Base-by-base conservation (phyloP, 805 yeast species). In the Hanseniaspora lindneri region DNA sequence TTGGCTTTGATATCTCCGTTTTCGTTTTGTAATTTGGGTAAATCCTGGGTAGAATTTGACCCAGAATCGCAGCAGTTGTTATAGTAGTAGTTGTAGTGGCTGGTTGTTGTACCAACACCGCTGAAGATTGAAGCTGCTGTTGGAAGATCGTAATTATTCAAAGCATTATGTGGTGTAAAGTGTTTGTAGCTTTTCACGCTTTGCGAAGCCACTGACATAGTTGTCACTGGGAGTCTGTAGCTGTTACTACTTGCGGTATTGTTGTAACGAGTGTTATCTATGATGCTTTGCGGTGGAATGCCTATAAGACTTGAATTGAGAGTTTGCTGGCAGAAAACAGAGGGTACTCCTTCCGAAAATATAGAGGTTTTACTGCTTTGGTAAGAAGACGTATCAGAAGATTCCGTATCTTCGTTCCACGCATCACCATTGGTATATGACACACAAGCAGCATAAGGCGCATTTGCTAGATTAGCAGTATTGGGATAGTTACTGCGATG, bases 271-370 rank as follows among this genome's bases (percentile, higher is more conserved):
- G 74, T 63, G 46, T 80, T 64, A 54, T 78, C 85, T 64, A 77
- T 65, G 9, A 80, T 77, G 54, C 82, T 75, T n/a, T 83, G 81
- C 0, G 87, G 86, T 1, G 86, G 77, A 16, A 80, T 79, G 0
- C 85, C 85, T 24, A 77, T 68, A 0, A 82, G 76, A 44, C 82
- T 75, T 19, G 83, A 75, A 54, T 77, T 79, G 3, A 81, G 73
- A 24, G 75, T 71, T 34, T 73, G 71, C 48, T 63, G 60, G 11
- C 60, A 60, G 4, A 56, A 41, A 3, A 64, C 54, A 0, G 71
- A 66, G 0, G 63, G 64, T 6, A 17, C 19, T 2, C 33, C 30
- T n/a, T 30, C 41, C 5, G 51, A 48, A 2, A 29, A 28, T 5
- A 48, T 37, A 2, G 51, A 48, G 11, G 25, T 24, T 24, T 29